Percentiles rank a stretch among this genome's conserved stretches.
phyloP scores from a whole-genome alignment of 2,329 filamentous ascomycete species.

The Cytospora paraplurivora region DNA sequence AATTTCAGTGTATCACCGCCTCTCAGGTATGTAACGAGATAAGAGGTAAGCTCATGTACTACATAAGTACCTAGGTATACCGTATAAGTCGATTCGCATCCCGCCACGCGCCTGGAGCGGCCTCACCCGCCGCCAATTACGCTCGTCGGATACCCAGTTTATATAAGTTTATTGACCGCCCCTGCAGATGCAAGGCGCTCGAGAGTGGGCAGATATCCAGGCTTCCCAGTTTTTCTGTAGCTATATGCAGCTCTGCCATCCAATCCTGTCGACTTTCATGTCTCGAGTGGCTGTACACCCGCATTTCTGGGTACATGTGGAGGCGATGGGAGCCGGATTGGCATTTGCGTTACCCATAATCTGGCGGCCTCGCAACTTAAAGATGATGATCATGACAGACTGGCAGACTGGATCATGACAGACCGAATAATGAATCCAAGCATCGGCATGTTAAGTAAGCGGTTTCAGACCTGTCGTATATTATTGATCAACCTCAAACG shows the following conservation, averaged over 20 bases:
- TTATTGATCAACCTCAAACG: not conserved
- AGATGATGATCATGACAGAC: not conserved
- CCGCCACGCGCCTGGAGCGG: conserved; percentile 18
- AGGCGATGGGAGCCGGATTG: not conserved
- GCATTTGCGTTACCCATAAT: not conserved
- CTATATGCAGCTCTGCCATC: not conserved
- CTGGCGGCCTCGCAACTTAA: not conserved
- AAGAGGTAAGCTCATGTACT: not conserved
- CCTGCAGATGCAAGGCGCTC: not conserved
- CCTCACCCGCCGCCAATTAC: conserved; percentile 4
- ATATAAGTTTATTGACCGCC: not conserved
- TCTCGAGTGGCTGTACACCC: conserved; percentile 13
- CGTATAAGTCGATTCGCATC: not conserved
- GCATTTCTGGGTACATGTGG: conserved; percentile 6
- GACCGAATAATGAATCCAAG: conserved; percentile 6
- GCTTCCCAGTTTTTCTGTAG: not conserved
- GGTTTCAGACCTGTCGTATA: not conserved
- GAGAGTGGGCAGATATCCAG: not conserved
- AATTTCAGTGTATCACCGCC: too few species aligned
- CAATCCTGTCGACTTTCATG: not conserved
- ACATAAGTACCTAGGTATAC: not conserved
- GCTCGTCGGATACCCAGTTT: not conserved
- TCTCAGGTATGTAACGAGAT: not conserved
- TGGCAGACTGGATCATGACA: too few species aligned
- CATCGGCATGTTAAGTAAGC: conserved; percentile 6